phyloP scores from a whole-genome alignment of 306 rosid species.

The Medicago arabica region DNA sequence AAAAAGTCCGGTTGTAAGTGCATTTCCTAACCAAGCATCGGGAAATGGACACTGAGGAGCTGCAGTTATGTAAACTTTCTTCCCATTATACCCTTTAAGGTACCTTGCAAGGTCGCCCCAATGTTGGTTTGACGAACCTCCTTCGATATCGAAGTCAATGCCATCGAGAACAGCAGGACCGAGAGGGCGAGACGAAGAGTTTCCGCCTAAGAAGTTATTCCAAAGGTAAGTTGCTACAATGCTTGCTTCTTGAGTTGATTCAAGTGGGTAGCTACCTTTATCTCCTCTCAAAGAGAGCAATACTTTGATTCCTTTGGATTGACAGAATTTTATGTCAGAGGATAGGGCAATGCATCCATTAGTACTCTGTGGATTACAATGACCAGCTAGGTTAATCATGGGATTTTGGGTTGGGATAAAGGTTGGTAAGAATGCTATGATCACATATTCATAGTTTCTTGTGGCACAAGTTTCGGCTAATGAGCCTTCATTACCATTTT shows the following conservation, averaged over 20 bases:
- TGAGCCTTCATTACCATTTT: slow-evolving; percentile 51
- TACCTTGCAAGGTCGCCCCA: slow-evolving; percentile 40
- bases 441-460: slow-evolving; percentile 47
- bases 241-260: slow-evolving; percentile 6
- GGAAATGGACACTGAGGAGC: slow-evolving; percentile 35
- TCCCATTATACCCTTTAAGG: slow-evolving; percentile 30
- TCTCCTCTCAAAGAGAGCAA: slow-evolving; percentile 27
- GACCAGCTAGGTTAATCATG: slow-evolving; percentile 29
- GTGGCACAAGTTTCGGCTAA: slow-evolving; percentile 44
- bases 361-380: background rate
- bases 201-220: slow-evolving; percentile 18
- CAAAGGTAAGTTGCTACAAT: slow-evolving; percentile 7
- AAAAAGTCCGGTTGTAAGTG: slow-evolving; percentile 4
- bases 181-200: slow-evolving; percentile 1
- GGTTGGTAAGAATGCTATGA: slow-evolving; percentile 51
- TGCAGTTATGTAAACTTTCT: slow-evolving; percentile 7
- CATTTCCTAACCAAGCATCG: slow-evolving; percentile 26
- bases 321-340: slow-evolving; percentile 4
- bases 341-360: background rate
- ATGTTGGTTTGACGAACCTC: slow-evolving; percentile 35
- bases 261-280: slow-evolving; percentile 25
- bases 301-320: slow-evolving; percentile 4
- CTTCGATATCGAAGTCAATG: slow-evolving; percentile 23
- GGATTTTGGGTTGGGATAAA: slow-evolving; percentile 35
- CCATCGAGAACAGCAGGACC: slow-evolving; percentile 22